Base-by-base conservation (phyloP, 306 rosid genomes). In the Lagenaria siceraria region DNA sequence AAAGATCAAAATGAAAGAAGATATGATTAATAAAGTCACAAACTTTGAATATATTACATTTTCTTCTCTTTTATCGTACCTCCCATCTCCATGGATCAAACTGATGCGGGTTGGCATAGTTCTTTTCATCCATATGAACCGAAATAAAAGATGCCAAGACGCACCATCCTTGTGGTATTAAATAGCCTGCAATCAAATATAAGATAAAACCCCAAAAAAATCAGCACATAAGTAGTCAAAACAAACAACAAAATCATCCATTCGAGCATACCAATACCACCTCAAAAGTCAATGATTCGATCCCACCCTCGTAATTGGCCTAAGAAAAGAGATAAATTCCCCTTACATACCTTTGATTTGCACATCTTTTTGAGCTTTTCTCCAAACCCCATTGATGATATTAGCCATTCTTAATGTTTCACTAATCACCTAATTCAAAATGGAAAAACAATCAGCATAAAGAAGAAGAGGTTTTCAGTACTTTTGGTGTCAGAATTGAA, bases 31-130 rank as follows among this genome's bases (percentile, higher is more conserved):
- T 10, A 36, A 8, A n/a, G 62, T 35, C 19, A 56, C 11, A 33
- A 27, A 25, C n/a, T 12, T 38, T 62, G 5, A 31, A 29, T 29
- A 29, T 29, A 15, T 22, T 46, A 22, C 11, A 13, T 31, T 75
- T 59, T n/a, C 36, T 27, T 10, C 48, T 33, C 19, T 7, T n/a
- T 15, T 12, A 54, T 51, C n/a, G n/a, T 84, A 91, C 98, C 97
- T 89, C 92, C 99, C 99, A 95, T 84, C 99, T 90, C 92, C 92
- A 86, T 53, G 92, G 99, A 81, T 92, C 81, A 79, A 95, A 95
- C 55, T 87, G 56, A 75, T 74, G 85, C n/a, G 99, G 90, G 78
- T 88, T 87, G 79, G 84, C 78, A 13, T 90, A 95, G 76, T 81
- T 90, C 17, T 80, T 82, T 78, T 61, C 78, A 60, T 88, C 89